Conservation (phyloP, 768 basidiomycete genomes). For the Boletus rubroflammeus region DNA sequence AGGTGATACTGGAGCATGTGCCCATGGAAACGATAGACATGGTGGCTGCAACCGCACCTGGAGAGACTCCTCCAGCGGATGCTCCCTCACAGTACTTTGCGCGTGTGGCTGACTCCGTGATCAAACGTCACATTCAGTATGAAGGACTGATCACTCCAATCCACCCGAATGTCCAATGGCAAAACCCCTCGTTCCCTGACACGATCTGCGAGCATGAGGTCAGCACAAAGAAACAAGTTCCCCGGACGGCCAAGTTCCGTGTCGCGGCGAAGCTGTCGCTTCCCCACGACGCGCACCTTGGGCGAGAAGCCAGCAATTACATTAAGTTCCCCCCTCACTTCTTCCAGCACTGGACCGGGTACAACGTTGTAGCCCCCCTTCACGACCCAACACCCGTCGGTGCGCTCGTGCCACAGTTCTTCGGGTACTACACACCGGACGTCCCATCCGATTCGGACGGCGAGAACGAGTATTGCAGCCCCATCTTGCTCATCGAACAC, state of each 20-base stretch:
- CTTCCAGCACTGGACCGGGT: slow-evolving; percentile 27
- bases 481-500: slow-evolving; percentile 23
- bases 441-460: slow-evolving; percentile 27
- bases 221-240: slow-evolving; percentile 1
- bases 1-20: neutral
- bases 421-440: slow-evolving; percentile 47
- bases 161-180: slow-evolving; percentile 20
- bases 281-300: slow-evolving; percentile 34
- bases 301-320: slow-evolving; percentile 26
- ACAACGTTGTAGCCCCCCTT: slow-evolving; percentile 27
- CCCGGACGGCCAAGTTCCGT: slow-evolving; percentile 33
- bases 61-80: neutral
- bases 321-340: slow-evolving; percentile 26
- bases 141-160: neutral
- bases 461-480: neutral
- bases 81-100: neutral
- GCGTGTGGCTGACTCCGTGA: neutral
- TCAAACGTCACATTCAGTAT: neutral
- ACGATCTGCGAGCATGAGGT: slow-evolving; percentile 14
- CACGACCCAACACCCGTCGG: slow-evolving; percentile 45
- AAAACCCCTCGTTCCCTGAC: slow-evolving; percentile 7
- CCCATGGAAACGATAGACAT: slow-evolving; percentile 2
- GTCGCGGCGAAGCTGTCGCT: slow-evolving; percentile 44
- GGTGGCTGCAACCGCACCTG: neutral
- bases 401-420: slow-evolving; percentile 59